Base-by-base conservation (phyloP, 1,284 basidiomycete species). In the Marasmius tenuissimus region DNA sequence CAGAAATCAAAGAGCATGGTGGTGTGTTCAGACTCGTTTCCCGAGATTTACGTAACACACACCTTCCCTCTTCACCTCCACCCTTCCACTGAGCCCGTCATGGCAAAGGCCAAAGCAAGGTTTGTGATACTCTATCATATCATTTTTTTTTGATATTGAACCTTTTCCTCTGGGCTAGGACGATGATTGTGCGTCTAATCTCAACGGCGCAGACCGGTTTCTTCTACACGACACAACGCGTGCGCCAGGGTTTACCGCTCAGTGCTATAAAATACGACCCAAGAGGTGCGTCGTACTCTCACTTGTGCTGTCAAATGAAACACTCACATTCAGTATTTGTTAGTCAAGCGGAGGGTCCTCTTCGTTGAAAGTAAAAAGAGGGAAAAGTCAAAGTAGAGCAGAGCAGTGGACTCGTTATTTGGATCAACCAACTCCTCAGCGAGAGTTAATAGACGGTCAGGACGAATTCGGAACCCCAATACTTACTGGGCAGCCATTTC, bases 211-310 rank as follows among this genome's bases (percentile, higher is more conserved):
- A 93, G 73, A 95, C 93, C 0, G 94, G 94, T 16, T 94, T 85
- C 78, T 95, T 95, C 75, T 96, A 96, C 76, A 93, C 92, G 10
- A 91, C 90, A 3, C 84, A 87, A 66, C 83, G 93, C 22, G 76
- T 89, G 54, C 83, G 94, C 37, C 74, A 85, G 68, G 88, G 85
- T 4, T 85, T 91, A 22, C 89, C 85, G 73, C 78, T 96, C 61
- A 86, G 90, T 39, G 88, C 91, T 40, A 90, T 96, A 69, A 96
- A 96, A 76, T 96, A 95, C 75, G 94, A 96, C 71, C 93, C 93
- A 1, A 78, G 81, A 74, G 92, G 94, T 94, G 72, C 66, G 87
- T 75, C 22, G 42, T 53, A 47, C 50, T 22, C n/a, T 34, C 37
- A 11, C 18, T 33, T 14, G 4, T 37, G 4, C 52, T 35, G 39